Conservation (phyloP, 164 flowering plant genomes). For the Umbellularia californica region DNA sequence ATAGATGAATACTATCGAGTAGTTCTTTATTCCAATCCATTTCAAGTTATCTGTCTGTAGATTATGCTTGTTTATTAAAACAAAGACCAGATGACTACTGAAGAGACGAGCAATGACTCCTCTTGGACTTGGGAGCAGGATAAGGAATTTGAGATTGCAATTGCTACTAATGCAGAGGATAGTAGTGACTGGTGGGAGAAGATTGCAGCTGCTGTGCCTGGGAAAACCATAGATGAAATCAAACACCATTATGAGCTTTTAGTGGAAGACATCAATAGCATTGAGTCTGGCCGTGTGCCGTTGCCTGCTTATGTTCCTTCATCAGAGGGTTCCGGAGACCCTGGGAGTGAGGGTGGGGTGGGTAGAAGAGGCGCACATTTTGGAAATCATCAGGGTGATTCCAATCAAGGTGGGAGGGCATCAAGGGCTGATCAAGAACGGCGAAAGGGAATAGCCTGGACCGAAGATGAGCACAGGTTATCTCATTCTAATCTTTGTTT, state of each 20-base stretch:
- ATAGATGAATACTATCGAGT: conserved; percentile 9
- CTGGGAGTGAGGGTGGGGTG: conserved; percentile 46
- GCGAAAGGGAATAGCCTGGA: conserved; percentile 92
- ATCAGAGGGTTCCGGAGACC: conserved; percentile 50
- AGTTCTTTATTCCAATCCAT: background rate
- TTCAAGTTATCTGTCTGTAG: background rate
- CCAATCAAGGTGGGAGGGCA: conserved; percentile 54
- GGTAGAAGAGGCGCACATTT: conserved; percentile 49
- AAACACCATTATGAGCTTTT: conserved; percentile 71
- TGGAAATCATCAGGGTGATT: conserved; percentile 42
- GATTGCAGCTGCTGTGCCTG: conserved; percentile 70
- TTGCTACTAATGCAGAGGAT: conserved; percentile 70
- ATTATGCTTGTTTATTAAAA: conserved; percentile 11
- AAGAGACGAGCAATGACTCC: conserved; percentile 46
- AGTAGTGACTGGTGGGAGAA: conserved; percentile 77
- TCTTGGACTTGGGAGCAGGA: conserved; percentile 80
- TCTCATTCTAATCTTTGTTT: conserved; percentile 2
- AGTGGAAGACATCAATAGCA: conserved; percentile 62
- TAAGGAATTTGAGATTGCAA: conserved; percentile 78
- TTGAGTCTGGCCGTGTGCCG: conserved; percentile 76
- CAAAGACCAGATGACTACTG: conserved; percentile 49
- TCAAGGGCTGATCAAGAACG: conserved; percentile 83
- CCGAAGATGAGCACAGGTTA: conserved; percentile 96
- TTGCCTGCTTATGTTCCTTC: conserved; percentile 60
- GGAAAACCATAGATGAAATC: conserved; percentile 69